Evolutionary conservation across 805 yeast genomes (phyloP).

Genomic region (Maudiozyma saulgeensis): DNA sequence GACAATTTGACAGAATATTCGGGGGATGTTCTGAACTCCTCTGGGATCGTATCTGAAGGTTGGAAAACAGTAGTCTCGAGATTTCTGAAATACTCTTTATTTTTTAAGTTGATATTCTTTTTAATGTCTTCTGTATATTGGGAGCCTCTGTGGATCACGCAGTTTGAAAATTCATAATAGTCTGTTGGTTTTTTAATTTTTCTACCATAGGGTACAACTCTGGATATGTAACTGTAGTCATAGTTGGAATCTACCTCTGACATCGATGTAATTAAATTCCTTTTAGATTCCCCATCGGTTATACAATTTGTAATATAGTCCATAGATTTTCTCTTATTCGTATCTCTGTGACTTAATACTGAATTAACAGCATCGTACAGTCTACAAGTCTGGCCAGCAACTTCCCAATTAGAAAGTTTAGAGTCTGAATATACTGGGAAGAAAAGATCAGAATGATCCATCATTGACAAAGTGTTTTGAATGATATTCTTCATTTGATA

Average conservation of each 20-base stretch:
- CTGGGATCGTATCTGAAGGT: conserved; percentile 25
- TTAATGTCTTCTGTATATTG: not conserved
- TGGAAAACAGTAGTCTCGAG: conserved; percentile 14
- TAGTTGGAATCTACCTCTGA: conserved; percentile 3
- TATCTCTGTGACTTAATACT: conserved; percentile 10
- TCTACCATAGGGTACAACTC: conserved; percentile 5
- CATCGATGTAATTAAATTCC: conserved; percentile 19
- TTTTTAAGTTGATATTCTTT: not conserved
- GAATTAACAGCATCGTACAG: conserved; percentile 22
- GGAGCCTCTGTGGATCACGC: conserved; percentile 13
- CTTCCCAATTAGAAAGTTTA: conserved; percentile 20
- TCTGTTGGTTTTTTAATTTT: conserved; percentile 3
- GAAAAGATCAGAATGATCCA: conserved; percentile 42
- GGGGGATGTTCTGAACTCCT: conserved; percentile 7
- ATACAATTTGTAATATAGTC: conserved; percentile 13
- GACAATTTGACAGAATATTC: conserved; percentile 10
- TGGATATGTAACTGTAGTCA: conserved; percentile 18
- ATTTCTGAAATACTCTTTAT: conserved; percentile 1
- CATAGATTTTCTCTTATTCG: conserved; percentile 14
- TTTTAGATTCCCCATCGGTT: conserved; percentile 14
- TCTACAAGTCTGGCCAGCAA: conserved; percentile 16
- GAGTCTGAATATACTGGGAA: conserved; percentile 40
- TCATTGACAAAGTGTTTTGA: conserved; percentile 38
- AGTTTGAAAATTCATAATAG: conserved; percentile 15
- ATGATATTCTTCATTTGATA: conserved; percentile 31